A percentile compares a stretch with the other conserved stretches of the same genome.
phyloP scores from a whole-genome alignment of 148 eudicot species.

The Cornus kousa region DNA sequence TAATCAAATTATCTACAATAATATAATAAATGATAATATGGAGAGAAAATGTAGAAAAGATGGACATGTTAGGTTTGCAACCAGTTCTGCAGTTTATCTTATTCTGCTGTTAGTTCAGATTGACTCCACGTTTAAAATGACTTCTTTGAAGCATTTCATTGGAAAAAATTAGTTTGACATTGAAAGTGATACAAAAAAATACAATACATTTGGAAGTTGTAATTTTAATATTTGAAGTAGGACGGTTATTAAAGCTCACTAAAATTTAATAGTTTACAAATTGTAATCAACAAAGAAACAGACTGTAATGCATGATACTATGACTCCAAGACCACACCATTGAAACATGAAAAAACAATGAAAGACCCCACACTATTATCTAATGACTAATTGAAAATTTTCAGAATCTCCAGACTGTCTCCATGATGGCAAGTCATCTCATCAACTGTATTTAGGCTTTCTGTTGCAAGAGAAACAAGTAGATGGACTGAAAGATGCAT shows the following conservation, averaged over 20 bases:
- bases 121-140: neutral
- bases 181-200: neutral
- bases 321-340: no score
- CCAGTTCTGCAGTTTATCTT: neutral
- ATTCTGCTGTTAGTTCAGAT: no score
- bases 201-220: neutral
- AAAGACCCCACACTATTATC: neutral
- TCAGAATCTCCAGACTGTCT: no score
- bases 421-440: no score
- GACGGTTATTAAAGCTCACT: neutral
- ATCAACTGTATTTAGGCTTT: no score
- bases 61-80: neutral
- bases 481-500: no score
- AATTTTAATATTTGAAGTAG: neutral
- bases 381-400: no score
- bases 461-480: no score
- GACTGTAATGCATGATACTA: neutral
- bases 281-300: neutral
- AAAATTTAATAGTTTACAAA: no score
- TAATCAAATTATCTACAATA: neutral
- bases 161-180: neutral
- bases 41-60: neutral
- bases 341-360: neutral
- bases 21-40: neutral
- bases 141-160: no score